Evolutionary conservation across 164 flowering plant genomes (phyloP).

Genomic region (Aristolochia contorta): DNA sequence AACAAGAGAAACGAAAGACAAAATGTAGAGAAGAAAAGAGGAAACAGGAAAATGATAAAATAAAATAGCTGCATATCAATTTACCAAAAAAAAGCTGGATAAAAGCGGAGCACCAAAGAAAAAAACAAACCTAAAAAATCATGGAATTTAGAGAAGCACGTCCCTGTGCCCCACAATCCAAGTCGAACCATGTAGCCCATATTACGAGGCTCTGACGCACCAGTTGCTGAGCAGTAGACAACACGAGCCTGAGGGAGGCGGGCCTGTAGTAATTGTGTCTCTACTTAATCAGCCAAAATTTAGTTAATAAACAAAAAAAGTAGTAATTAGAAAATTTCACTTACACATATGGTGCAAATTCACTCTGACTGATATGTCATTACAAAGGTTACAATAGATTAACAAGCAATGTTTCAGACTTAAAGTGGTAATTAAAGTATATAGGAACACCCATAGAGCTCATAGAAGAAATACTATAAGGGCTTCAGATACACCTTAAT

Average conservation of each 20-base stretch:
- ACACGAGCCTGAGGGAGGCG: slow-evolving; percentile 93
- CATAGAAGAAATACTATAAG: background rate
- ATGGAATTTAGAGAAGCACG: slow-evolving; percentile 62
- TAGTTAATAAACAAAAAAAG: background rate
- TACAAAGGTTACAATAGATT: background rate
- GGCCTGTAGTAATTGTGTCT: slow-evolving; percentile 33
- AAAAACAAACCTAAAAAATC: slow-evolving; percentile 64
- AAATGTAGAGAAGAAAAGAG: no score
- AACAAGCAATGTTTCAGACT: background rate
- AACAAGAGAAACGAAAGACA: no score
- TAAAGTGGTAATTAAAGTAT: background rate
- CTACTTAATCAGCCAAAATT: background rate
- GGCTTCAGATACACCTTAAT: no score
- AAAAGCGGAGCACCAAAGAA: background rate
- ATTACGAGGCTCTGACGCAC: slow-evolving; percentile 98
- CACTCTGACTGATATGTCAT: background rate
- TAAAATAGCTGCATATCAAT: no score
- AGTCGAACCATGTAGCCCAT: slow-evolving; percentile 98
- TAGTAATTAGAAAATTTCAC: no score
- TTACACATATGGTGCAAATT: no score
- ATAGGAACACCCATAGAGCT: background rate
- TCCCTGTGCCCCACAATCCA: slow-evolving; percentile 97
- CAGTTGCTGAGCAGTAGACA: slow-evolving; percentile 97
- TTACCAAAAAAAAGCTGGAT: background rate
- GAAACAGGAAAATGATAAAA: no score